A percentile compares a stretch with the other conserved stretches of the same genome.
These are phyloP conservation scores for Komagataella pastoris DNA, from an alignment of 805 yeast genomes.

Conservation along the genomic window DNA sequence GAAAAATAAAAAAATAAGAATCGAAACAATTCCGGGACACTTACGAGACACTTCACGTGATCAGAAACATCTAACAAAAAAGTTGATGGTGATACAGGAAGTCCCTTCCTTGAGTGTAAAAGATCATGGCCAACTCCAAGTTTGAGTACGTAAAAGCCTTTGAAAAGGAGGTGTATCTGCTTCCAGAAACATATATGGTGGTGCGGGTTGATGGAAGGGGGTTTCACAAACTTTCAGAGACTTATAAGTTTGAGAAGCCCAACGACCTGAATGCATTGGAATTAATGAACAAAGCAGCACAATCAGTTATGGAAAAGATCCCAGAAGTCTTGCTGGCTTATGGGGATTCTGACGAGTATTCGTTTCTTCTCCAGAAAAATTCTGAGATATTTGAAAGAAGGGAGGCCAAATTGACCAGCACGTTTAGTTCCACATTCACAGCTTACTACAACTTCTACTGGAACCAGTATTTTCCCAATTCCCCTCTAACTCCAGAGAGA, in stretches of 20 bases:
- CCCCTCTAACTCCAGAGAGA: constrained; percentile 31
- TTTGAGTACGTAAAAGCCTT: constrained; percentile 79
- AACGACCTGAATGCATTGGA: constrained; percentile 68
- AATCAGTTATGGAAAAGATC: constrained; percentile 43
- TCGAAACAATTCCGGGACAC: neutral
- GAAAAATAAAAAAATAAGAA: neutral
- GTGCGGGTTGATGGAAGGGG: constrained; percentile 90
- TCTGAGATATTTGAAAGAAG: constrained; percentile 74
- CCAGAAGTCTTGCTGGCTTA: constrained; percentile 73
- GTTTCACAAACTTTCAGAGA: constrained; percentile 71
- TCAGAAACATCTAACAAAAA: neutral
- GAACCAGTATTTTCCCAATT: constrained; percentile 41
- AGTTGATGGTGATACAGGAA: neutral
- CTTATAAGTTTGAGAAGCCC: constrained; percentile 73
- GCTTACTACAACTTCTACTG: constrained; percentile 63
- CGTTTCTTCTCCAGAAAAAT: constrained; percentile 54
- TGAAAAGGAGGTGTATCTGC: constrained; percentile 58
- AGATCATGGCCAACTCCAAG: constrained; percentile 65
- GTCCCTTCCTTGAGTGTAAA: no score
- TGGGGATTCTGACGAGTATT: constrained; percentile 94
- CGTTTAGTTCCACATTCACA: constrained; percentile 74
- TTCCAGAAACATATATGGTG: constrained; percentile 74
- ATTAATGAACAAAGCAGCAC: constrained; percentile 76
- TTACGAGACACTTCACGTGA: neutral
- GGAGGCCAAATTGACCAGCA: constrained; percentile 65